Base-by-base conservation (phyloP, 2,329 filamentous ascomycete genomes). In the Ophiostoma perfectum region DNA sequence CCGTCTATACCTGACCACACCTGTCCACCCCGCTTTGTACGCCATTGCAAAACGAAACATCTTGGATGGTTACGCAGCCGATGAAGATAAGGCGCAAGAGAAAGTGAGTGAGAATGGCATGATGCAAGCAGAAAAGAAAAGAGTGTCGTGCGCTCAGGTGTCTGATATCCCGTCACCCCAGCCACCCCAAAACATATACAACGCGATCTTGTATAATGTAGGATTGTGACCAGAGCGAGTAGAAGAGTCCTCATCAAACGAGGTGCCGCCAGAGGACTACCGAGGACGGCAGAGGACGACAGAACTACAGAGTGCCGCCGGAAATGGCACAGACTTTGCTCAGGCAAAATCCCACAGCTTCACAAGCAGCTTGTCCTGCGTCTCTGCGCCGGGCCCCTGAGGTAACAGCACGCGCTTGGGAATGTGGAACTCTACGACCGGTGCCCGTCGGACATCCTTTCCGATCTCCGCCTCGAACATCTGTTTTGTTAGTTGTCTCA, bases 371-470 rank as follows among this genome's bases (percentile, higher is more conserved):
- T 79, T 84, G 73, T 89, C 83, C 68, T 84, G 80, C 14, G 80
- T 75, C 58, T 76, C 80, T 5, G 81, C 79, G 11, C 77, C 78
- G 9, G 76, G 75, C 42, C 86, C 84, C 12, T 86, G 81, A 0
- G 83, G 80, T 65, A 83, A 74, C 66, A 96, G 90, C 55, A 97
- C 90, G 73, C 84, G 87, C 80, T 95, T 95, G 7, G 94, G 93
- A 71, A 99, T 97, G 78, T 95, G 91, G 78, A 91, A 97, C 78
- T 98, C 95, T 66, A 98, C 88, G 12, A 95, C 92, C 0, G 94
- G 93, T 5, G 87, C 82, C 77, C 94, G 97, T 80, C 90, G 96
- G 71, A 97, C 82, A 60, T 91, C 87, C 78, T 94, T 96, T 70
- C 84, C 83, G 71, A 97, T 82, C 77, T 99, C 95, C 3, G 89